Base-by-base conservation (phyloP, 2,329 filamentous ascomycete genomes). In the Scopulariopsis brevicaulis region DNA sequence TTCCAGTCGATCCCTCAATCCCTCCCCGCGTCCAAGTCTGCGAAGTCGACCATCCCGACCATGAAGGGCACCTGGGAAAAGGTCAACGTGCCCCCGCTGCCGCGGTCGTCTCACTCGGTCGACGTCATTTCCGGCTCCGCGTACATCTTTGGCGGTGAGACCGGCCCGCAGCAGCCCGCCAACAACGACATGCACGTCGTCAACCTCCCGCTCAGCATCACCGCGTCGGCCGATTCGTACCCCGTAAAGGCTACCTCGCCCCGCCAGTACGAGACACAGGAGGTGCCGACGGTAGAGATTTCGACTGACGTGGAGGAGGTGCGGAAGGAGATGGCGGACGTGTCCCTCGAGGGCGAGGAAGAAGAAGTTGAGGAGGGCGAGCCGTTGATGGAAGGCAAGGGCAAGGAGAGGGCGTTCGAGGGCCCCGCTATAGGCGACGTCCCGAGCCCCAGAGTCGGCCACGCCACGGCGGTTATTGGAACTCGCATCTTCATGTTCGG, bases 401-500 rank as follows among this genome's bases (percentile, higher is more conserved):
- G 69, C 58, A 78, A 76, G 60, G 67, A 65, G 53, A 65, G 64
- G 11, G 62, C 66, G 25, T 62, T 20, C 54, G 64, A 62, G 8
- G 32, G 52, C 7, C 56, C 60, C 20, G 37, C 59, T 10, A 64
- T 75, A 1, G 72, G 70, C 32, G 67, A 77, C 35, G 76, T 87
- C 1, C 89, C 90, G 0, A 70, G 76, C 1, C 78, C 89, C 2
- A 82, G 90, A 22, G 82, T 92, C 2, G 90, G 90, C 22, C 82
- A 90, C 63, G 85, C 89, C 37, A 82, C 86, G 0, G 81, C 85
- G 14, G 78, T 83, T 1, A 80, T 94, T 59, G 79, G 84, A 59
- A 78, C 80, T 52, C 84, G 83, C 24, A 84, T 95, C 65, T 93
- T 93, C 71, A 62, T 95, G 50, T 96, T 92, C 70, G 90, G 89